phyloP scores from a whole-genome alignment of 768 basidiomycete genomes.

The Leccinum truebloodii region DNA sequence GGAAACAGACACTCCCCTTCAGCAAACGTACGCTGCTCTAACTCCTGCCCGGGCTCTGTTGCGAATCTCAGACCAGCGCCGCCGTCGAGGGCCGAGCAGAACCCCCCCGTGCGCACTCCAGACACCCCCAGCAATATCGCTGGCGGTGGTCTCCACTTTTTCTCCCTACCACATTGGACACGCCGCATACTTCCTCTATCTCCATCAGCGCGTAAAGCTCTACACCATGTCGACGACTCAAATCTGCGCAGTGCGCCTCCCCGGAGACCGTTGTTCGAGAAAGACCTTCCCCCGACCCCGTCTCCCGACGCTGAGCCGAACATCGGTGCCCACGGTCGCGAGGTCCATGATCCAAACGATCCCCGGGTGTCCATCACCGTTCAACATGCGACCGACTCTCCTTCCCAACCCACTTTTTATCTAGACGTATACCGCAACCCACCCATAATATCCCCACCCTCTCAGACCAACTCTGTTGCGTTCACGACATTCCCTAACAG shows the following conservation, averaged over 20 bases:
- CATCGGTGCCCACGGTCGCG: neutral
- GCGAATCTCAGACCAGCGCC: conserved; percentile 34
- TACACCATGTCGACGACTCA: conserved; percentile 22
- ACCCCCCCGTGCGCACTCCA: conserved; percentile 45
- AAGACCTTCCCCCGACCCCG: conserved; percentile 54
- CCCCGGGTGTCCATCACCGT: conserved; percentile 18
- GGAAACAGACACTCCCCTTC: conserved; percentile 37
- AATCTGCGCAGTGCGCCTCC: conserved; percentile 18
- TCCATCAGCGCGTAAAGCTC: conserved; percentile 32
- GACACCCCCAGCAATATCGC: conserved; percentile 41
- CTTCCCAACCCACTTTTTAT: conserved; percentile 57
- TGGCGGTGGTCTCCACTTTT: conserved; percentile 47
- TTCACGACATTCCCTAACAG: conserved; percentile 34
- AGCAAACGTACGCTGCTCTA: conserved; percentile 25
- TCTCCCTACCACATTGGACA: conserved; percentile 67
- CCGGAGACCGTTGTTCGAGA: conserved; percentile 31
- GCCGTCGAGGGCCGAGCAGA: conserved; percentile 49
- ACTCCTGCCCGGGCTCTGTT: conserved; percentile 25
- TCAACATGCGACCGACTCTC: conserved; percentile 28
- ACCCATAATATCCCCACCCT: conserved; percentile 42
- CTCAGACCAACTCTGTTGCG: conserved; percentile 51
- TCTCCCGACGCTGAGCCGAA: conserved; percentile 10
- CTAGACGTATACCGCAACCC: conserved; percentile 58
- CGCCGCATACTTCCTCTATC: conserved; percentile 44
- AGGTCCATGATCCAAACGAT: conserved; percentile 8